Base-by-base conservation (phyloP, 1,139 yeast species). In the Scheffersomyces parashehatae region DNA sequence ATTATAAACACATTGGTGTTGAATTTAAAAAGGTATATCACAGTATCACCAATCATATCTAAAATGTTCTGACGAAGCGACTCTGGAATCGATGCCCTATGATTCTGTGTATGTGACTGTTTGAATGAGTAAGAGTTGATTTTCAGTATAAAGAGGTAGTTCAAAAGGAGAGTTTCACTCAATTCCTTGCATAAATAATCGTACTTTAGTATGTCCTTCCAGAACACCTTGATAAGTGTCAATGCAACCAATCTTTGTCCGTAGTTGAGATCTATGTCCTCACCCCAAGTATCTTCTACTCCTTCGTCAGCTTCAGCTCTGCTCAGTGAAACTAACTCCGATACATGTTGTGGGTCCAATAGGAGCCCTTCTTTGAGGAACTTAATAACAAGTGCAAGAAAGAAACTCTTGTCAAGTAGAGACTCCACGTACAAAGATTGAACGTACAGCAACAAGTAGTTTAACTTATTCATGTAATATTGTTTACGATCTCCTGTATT, bases 1-100 rank as follows among this genome's bases (percentile, higher is more conserved):
- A 88, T 74, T n/a, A 90, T 82, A 54, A 90, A 89, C 4, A 84
- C 77, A 54, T 87, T 90, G 59, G 82, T 54, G 73, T 84, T 75
- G 54, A 68, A 64, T 53, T 74, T 73, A 67, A 86, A 88, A 15
- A 85, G 64, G 48, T 70, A 73, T 12, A 66, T 60, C 2, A 82
- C 68, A 10, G 62, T 59, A n/a, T 62, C 61, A 1, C 69, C 52
- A 5, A 73, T 63, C 38, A 60, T 57, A 1, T 42, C 42, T 5
- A 68, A 48, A 2, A 72, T 42, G 28, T 56, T 61, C 5, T 46
- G 52, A 38, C 58, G 62, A 14, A 72, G 43, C 10, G 20, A 12
- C 3, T 47, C 50, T 7, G 50, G 44, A 2, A 44, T 36, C 14
- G 35, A 24, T n/a, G 43, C 39, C 20, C 31, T 12, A 36, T 28